Base-by-base conservation (phyloP, 805 yeast genomes). In the Myxozyma lipomycoides region DNA sequence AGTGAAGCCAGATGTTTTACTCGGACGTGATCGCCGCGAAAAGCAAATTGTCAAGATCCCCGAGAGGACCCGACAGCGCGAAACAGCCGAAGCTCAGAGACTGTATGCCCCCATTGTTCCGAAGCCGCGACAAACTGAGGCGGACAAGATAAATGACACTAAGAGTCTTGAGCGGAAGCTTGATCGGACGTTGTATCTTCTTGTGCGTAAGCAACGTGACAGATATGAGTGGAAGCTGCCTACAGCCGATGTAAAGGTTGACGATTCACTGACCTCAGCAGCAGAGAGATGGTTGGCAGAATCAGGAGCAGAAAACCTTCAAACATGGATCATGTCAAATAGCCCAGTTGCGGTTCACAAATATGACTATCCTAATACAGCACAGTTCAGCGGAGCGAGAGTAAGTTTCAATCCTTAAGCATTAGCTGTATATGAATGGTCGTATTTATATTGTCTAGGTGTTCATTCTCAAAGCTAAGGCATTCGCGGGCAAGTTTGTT, bases 241-340 rank as follows among this genome's bases (percentile, higher is more conserved):
- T n/a, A 67, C 82, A 9, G 88, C 89, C 59, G 68, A 67, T 1
- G 69, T 75, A 2, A 65, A 65, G n/a, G 72, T 70, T 24, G 68
- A 71, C 2, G 69, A 73, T 41, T 78, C 86, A 15, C 76, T 93
- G 58, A 89, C 86, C 65, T 70, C 69, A 49, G 76, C 81, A 34
- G 96, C 96, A 2, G 87, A 86, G 67, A 70, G 76, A 43, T 95
- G 95, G 0, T 70, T 93, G 49, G 76, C 80, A 65, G 61, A 68
- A 21, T 62, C 85, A 19, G 96, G 96, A 18, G 95, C 96, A 28
- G 78, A 74, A 9, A 67, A 75, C 48, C 78, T 93, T 65, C 85
- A 88, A 69, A 84, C 88, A 40, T 91, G 95, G 86, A 79, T 85
- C 19, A 95, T 93, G n/a, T 88, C 98, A 22, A 80, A 79, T 49